Conservation (phyloP, 2,329 filamentous ascomycete genomes). For the Ophiostoma populinum region DNA sequence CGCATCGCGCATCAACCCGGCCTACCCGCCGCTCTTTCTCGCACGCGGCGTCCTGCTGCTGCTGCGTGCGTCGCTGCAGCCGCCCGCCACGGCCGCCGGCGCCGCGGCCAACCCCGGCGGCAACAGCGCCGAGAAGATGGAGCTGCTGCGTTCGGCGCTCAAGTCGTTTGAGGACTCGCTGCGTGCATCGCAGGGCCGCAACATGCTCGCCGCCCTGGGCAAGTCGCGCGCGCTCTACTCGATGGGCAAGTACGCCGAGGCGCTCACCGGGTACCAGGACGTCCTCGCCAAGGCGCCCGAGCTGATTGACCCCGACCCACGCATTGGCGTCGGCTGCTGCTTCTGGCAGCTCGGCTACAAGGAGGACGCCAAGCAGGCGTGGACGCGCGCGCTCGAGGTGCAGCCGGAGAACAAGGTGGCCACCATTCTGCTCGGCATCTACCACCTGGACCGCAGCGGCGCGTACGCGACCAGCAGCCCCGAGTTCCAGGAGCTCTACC, state of each 20-base stretch:
- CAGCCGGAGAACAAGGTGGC: constrained; percentile 72
- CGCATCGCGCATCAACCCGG: constrained; percentile 82
- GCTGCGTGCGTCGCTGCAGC: constrained; percentile 69
- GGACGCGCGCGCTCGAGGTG: constrained; percentile 74
- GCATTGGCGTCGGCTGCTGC: constrained; percentile 91
- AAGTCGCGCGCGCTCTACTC: constrained; percentile 78
- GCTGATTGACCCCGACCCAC: constrained; percentile 79
- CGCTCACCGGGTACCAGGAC: constrained; percentile 71
- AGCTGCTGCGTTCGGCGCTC: constrained; percentile 67
- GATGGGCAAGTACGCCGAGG: constrained; percentile 69
- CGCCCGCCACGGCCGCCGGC: constrained; percentile 49
- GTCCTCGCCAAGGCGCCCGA: constrained; percentile 73
- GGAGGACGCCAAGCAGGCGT: constrained; percentile 76
- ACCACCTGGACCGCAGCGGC: constrained; percentile 74
- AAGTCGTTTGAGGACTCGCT: constrained; percentile 94
- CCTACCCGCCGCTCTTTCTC: constrained; percentile 78
- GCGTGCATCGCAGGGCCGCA: constrained; percentile 66
- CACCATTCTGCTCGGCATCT: constrained; percentile 76
- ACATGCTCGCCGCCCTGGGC: constrained; percentile 83
- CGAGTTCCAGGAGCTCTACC: constrained; percentile 71
- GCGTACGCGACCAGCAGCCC: constrained; percentile 70
- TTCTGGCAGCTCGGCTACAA: constrained; percentile 94
- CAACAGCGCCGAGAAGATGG: constrained; percentile 48
- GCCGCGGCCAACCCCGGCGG: constrained; percentile 21
- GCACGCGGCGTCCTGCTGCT: constrained; percentile 81